A percentile compares a stretch with the other conserved stretches of the same genome.
These are phyloP conservation scores for Globisporangium paroecandrum DNA, from an alignment of 352 stramenopile genomes.

Conservation along the genomic window DNA sequence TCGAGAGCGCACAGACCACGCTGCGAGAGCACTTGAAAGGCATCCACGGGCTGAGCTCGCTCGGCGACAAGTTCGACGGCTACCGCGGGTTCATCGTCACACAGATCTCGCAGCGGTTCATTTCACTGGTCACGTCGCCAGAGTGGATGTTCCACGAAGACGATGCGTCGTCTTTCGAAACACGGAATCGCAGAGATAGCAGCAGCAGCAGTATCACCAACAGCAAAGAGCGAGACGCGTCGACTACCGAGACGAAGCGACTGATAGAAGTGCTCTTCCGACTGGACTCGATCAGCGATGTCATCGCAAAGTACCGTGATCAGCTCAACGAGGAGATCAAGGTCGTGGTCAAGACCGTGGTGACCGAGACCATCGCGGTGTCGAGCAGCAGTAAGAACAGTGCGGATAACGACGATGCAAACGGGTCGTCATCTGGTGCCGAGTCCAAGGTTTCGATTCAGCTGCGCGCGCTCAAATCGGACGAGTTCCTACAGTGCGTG, in stretches of 20 bases:
- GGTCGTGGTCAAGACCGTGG: slow-evolving; percentile 83
- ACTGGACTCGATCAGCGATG: slow-evolving; percentile 64
- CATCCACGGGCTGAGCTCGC: slow-evolving; percentile 68
- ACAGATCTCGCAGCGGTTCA: slow-evolving; percentile 81
- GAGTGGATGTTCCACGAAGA: slow-evolving; percentile 82
- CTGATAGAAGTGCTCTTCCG: slow-evolving; percentile 75
- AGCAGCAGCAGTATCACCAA: slow-evolving; percentile 11
- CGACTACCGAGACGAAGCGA: slow-evolving; percentile 42
- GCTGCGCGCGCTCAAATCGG: slow-evolving; percentile 67
- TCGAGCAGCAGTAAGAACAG: slow-evolving; percentile 47
- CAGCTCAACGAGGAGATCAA: slow-evolving; percentile 86
- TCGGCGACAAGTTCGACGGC: slow-evolving; percentile 73
- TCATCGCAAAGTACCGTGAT: slow-evolving; percentile 74
- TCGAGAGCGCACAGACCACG: slow-evolving; percentile 66
- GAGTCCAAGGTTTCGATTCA: slow-evolving; percentile 86
- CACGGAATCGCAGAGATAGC: slow-evolving; percentile 16
- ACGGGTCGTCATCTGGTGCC: slow-evolving; percentile 15
- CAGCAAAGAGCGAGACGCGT: slow-evolving; percentile 30
- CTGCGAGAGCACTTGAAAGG: slow-evolving; percentile 70
- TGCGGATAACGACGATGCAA: slow-evolving; percentile 2
- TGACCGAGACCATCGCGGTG: slow-evolving; percentile 84
- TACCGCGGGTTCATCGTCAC: slow-evolving; percentile 69
- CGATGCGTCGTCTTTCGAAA: slow-evolving; percentile 13
- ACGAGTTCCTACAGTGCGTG: slow-evolving; percentile 85
- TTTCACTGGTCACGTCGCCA: slow-evolving; percentile 71